Base-by-base conservation (phyloP, 345 rosid genomes). In the Clausena lansium region DNA sequence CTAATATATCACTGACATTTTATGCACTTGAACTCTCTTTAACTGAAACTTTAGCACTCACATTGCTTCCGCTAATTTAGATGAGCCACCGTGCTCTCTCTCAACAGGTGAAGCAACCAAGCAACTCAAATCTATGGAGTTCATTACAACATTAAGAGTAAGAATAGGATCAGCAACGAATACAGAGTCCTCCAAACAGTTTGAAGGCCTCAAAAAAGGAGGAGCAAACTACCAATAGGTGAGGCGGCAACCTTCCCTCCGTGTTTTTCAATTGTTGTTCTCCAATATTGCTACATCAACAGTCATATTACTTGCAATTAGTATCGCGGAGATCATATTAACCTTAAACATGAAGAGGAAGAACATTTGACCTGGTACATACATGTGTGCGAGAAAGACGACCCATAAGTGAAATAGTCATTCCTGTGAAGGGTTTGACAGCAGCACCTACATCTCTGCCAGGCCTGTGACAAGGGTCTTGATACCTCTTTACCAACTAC, bases 331-430 rank as follows among this genome's bases (percentile, higher is more conserved):
- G 17, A 52, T 52, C 57, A 17, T 5, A 52, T 52, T 15, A 19
- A 19, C 57, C 57, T 52, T 17, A 52, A 52, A 52, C 57, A 52
- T 52, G 17, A 52, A 52, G 7, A 52, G 20, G 7, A 1, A 50
- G 7, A 62, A 27, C 6, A 11, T 57, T 62, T 28, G 36, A 64
- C 41, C 17, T 32, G 10, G 5, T 25, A 64, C 84, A 47, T 79
- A 92, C 95, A 82, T 91, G 97, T 57, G 93, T 92, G 45, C 86
- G 83, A 4, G 91, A 85, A 72, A 91, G 91, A 66, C 91, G 92
- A 67, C 94, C 95, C 67, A 85, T 86, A 4, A 94, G 84, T 11
- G 93, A 84, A n/a, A 94, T 84, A 85, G 86, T 73, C 90, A 89
- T 83, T 73, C 94, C 97, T 17, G 81, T 50, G 33, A 94, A 87